phyloP scores from a whole-genome alignment of 345 rosid genomes.

The Cardamine resedifolia region DNA sequence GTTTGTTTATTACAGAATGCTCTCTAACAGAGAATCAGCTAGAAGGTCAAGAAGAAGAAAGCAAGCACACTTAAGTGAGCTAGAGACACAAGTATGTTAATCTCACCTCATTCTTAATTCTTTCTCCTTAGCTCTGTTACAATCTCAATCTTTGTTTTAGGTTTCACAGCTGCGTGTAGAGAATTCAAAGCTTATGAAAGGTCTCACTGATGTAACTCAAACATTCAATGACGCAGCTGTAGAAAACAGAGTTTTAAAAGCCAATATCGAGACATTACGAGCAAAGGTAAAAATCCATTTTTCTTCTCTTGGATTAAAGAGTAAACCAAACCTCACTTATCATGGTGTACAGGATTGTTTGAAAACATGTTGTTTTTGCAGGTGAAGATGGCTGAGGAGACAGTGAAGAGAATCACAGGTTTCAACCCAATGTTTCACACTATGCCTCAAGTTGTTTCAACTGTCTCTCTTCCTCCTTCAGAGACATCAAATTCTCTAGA shows the following conservation, averaged over 20 bases:
- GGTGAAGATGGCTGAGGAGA: constrained; percentile 98
- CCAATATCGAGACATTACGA: constrained; percentile 85
- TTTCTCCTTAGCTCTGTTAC: not conserved
- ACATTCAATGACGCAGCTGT: constrained; percentile 75
- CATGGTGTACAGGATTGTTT: not conserved
- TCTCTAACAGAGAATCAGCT: constrained; percentile 94
- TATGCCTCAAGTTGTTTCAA: constrained; percentile 50
- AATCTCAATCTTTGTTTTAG: constrained; percentile 40
- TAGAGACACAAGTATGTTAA: constrained; percentile 74
- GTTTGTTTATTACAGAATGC: constrained; percentile 65
- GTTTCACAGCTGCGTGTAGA: constrained; percentile 82
- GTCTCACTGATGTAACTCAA: constrained; percentile 70
- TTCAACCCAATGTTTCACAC: constrained; percentile 62
- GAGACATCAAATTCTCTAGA: constrained; percentile 47
- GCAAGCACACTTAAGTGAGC: constrained; percentile 86
- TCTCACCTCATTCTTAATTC: not conserved
- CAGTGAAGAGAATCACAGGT: constrained; percentile 77
- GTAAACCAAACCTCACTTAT: not conserved
- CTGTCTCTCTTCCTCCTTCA: constrained; percentile 45
- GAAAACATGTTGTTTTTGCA: constrained; percentile 30
- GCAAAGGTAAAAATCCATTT: constrained; percentile 60
- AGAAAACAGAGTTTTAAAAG: constrained; percentile 88
- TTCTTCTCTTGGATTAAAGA: not conserved
- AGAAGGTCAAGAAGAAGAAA: constrained; percentile 95
- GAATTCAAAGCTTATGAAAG: constrained; percentile 62